Conservation (phyloP, 2,329 filamentous ascomycete species). For the Cladorrhinum sp. region DNA sequence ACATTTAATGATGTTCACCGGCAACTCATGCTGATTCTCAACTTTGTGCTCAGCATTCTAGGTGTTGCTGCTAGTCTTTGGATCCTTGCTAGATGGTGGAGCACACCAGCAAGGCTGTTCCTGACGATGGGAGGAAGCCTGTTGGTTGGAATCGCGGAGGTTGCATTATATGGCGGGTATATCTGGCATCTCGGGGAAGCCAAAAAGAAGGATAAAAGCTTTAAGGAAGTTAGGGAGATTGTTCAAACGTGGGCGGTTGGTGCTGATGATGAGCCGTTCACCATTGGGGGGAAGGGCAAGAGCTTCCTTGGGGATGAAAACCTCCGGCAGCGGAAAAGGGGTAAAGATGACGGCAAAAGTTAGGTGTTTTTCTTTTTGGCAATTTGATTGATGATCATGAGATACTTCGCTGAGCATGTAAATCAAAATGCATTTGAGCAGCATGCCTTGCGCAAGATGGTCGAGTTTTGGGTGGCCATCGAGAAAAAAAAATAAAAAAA, state of each 20-base stretch:
- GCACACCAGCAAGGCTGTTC: slow-evolving; percentile 64
- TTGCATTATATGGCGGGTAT: slow-evolving; percentile 74
- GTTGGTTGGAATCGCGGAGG: slow-evolving; percentile 70
- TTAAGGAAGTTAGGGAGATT: slow-evolving; percentile 65
- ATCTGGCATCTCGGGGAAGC: slow-evolving; percentile 68
- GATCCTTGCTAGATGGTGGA: slow-evolving; percentile 76
- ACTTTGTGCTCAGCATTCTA: slow-evolving; percentile 82
- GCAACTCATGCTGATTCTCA: slow-evolving; percentile 82
- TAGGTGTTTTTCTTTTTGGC: no score
- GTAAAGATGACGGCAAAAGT: neutral
- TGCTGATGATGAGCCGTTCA: slow-evolving; percentile 31
- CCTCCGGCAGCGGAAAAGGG: slow-evolving; percentile 23
- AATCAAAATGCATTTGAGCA: neutral
- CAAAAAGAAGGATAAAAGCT: slow-evolving; percentile 58
- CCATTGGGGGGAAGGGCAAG: slow-evolving; percentile 7
- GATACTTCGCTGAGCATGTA: neutral
- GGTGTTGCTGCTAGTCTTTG: slow-evolving; percentile 75
- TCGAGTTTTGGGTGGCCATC: neutral
- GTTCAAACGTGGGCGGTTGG: slow-evolving; percentile 69
- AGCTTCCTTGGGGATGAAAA: slow-evolving; percentile 3
- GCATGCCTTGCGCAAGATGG: neutral
- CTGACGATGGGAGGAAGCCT: slow-evolving; percentile 68
- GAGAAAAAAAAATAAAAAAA: no score
- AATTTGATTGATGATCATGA: no score
- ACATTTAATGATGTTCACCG: slow-evolving; percentile 72